phyloP scores from a whole-genome alignment of 345 rosid species.

The Citrus hindsii region DNA sequence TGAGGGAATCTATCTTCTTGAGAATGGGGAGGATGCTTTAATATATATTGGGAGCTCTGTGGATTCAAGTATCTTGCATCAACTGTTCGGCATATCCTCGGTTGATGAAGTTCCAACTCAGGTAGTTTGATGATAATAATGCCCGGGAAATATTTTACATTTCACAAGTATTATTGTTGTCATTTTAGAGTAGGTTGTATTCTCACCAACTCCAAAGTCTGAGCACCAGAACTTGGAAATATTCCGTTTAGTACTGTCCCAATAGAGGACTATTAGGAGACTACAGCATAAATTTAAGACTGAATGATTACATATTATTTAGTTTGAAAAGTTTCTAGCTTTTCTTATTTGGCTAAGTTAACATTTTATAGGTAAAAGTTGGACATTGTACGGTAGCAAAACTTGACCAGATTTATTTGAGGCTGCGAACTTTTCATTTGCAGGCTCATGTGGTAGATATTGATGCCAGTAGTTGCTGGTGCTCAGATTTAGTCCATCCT shows the following conservation, averaged over 20 bases:
- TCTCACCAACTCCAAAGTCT: neutral
- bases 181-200: neutral
- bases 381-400: neutral
- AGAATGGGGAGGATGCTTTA: constrained; percentile 85
- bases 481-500: neutral
- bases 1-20: constrained; percentile 89
- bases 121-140: constrained; percentile 37
- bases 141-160: constrained; percentile 1
- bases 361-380: neutral
- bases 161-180: neutral
- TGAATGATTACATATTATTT: neutral
- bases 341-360: neutral
- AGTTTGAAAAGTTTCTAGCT: neutral
- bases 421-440: neutral
- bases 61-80: constrained; percentile 53
- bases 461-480: neutral
- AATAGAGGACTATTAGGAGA: neutral
- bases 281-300: neutral
- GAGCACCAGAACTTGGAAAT: neutral
- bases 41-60: constrained; percentile 77
- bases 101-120: constrained; percentile 67
- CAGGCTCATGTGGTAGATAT: too few species aligned
- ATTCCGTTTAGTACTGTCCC: neutral
- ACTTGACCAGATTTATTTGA: neutral
- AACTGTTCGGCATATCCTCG: constrained; percentile 59